A percentile compares a stretch with the other conserved stretches of the same genome.
Evolutionary conservation across 495 filamentous ascomycete genomes (phyloP).

Genomic region (Neurospora sp.): DNA sequence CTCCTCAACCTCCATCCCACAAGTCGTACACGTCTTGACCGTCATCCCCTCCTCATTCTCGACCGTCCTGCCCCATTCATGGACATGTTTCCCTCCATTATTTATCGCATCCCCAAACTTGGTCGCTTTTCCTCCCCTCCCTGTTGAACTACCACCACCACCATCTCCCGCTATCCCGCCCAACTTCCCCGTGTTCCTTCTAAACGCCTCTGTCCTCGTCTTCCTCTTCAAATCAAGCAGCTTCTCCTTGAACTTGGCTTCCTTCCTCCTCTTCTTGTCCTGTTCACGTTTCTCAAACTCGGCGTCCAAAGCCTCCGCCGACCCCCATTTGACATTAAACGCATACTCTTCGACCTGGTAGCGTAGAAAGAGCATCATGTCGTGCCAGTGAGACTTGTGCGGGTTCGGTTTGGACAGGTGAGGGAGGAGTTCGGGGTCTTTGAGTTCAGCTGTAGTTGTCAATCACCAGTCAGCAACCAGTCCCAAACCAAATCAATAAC

Average conservation of each 20-base stretch:
- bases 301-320: slow-evolving; percentile 69
- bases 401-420: slow-evolving; percentile 86
- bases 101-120: slow-evolving; percentile 71
- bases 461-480: neutral
- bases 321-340: slow-evolving; percentile 76
- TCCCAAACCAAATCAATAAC: no score
- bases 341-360: slow-evolving; percentile 93
- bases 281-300: slow-evolving; percentile 75
- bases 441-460: slow-evolving; percentile 56
- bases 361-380: slow-evolving; percentile 94
- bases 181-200: slow-evolving; percentile 43
- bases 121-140: slow-evolving; percentile 37
- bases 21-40: slow-evolving; percentile 77
- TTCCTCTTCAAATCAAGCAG: slow-evolving; percentile 84
- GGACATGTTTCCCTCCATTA: slow-evolving; percentile 63
- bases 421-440: slow-evolving; percentile 75
- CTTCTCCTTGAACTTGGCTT: slow-evolving; percentile 83
- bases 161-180: slow-evolving; percentile 6
- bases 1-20: slow-evolving; percentile 96
- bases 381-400: slow-evolving; percentile 90
- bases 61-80: slow-evolving; percentile 80
- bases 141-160: neutral
- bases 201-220: slow-evolving; percentile 84
- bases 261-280: slow-evolving; percentile 81
- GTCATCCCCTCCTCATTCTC: slow-evolving; percentile 72